phyloP scores from a whole-genome alignment of 352 stramenopile species.

The Globisporangium iwayamae region DNA sequence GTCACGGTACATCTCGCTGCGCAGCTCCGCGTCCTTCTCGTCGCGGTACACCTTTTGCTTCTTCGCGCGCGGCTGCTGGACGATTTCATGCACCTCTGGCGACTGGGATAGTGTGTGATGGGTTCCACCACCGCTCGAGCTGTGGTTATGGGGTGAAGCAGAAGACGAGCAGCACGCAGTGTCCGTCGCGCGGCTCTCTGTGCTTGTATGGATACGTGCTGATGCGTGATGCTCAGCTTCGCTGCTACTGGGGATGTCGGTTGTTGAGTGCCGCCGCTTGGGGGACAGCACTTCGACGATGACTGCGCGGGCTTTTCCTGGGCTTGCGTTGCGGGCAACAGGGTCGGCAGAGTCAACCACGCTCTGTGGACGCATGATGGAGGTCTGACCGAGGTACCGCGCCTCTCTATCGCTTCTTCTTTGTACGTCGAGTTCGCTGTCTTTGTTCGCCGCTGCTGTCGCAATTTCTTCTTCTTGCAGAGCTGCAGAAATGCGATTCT shows the following conservation, averaged over 20 bases:
- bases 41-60: slow-evolving; percentile 10
- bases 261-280: neutral
- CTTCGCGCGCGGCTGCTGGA: slow-evolving; percentile 14
- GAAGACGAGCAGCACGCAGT: neutral
- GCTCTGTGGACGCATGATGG: slow-evolving; percentile 8
- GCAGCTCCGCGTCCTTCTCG: neutral
- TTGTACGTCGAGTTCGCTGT: neutral
- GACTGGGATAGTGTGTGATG: no score
- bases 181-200: neutral
- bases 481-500: neutral
- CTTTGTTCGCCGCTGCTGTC: neutral
- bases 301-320: neutral
- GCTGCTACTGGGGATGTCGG: neutral
- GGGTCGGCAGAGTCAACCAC: neutral
- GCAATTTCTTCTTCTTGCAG: neutral
- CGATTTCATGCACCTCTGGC: slow-evolving; percentile 6
- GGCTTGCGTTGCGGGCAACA: neutral
- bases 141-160: neutral
- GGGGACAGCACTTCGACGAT: slow-evolving; percentile 13
- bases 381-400: neutral
- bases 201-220: neutral
- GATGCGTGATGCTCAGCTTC: neutral
- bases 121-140: neutral
- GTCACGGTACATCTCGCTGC: neutral
- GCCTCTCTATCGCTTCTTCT: neutral